A percentile compares a stretch with the other conserved stretches of the same genome.
Conservation (phyloP, 306 rosid species). For the Corylus americana region DNA sequence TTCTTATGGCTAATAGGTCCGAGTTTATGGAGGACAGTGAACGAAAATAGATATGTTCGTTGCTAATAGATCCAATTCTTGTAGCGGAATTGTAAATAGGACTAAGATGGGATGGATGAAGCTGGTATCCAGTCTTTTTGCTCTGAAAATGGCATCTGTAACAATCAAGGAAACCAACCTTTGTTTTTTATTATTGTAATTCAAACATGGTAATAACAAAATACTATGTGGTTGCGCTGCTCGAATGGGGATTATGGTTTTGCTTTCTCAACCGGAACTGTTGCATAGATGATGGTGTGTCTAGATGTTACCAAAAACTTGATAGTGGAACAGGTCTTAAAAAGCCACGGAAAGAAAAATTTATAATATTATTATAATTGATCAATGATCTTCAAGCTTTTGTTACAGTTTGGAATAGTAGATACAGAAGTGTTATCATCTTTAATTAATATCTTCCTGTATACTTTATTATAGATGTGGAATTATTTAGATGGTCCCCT, state of each 20-base stretch:
- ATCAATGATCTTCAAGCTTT: neutral
- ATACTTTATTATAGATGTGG: neutral
- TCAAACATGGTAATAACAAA: neutral
- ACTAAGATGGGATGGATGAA: neutral
- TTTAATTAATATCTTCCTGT: neutral
- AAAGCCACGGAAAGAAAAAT: too few species aligned
- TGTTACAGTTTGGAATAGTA: neutral
- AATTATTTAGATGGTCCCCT: constrained; percentile 15
- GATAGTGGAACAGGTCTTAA: neutral
- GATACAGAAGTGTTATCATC: neutral
- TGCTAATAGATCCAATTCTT: neutral
- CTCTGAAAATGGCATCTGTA: neutral
- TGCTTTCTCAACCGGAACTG: neutral
- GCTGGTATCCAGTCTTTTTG: neutral
- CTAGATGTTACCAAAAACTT: neutral
- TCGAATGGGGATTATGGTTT: neutral
- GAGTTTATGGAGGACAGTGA: neutral
- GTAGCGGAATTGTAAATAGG: neutral
- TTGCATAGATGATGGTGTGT: neutral
- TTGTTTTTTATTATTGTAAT: neutral
- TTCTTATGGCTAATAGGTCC: neutral
- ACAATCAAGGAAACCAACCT: neutral
- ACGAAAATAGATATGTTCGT: neutral
- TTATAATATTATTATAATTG: too few species aligned
- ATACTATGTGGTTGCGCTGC: neutral